Conservation (phyloP, 2,329 filamentous ascomycete genomes). For the Cadophora malorum region DNA sequence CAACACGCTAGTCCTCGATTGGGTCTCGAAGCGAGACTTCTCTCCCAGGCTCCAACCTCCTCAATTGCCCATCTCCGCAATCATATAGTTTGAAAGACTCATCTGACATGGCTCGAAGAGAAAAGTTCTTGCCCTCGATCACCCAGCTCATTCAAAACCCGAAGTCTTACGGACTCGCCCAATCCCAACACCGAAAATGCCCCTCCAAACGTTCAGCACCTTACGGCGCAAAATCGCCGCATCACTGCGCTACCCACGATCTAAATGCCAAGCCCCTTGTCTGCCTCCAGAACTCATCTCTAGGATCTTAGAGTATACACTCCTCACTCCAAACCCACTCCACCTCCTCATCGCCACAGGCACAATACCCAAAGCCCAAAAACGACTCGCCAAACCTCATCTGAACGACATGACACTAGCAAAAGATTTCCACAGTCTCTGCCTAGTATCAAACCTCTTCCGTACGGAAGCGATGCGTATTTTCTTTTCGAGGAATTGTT, state of each 20-base stretch:
- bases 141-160: not conserved
- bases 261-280: not conserved
- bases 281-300: not conserved
- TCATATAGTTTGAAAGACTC: not conserved
- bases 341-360: not conserved
- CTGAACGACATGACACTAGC: not conserved
- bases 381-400: not conserved
- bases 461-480: not conserved
- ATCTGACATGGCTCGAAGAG: no score
- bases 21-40: not conserved
- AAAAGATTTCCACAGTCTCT: not conserved
- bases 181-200: not conserved
- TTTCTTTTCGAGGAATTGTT: not conserved
- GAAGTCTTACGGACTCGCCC: not conserved
- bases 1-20: slow-evolving; percentile 1
- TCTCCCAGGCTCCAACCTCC: not conserved
- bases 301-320: not conserved
- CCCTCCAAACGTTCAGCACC: not conserved
- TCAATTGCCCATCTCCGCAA: not conserved
- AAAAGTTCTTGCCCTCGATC: no score
- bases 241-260: not conserved
- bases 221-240: not conserved
- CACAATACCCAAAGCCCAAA: not conserved
- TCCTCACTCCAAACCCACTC: not conserved
- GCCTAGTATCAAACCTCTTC: not conserved